Conservation (phyloP, 768 basidiomycete species). For the Favolaschia claudopus region DNA sequence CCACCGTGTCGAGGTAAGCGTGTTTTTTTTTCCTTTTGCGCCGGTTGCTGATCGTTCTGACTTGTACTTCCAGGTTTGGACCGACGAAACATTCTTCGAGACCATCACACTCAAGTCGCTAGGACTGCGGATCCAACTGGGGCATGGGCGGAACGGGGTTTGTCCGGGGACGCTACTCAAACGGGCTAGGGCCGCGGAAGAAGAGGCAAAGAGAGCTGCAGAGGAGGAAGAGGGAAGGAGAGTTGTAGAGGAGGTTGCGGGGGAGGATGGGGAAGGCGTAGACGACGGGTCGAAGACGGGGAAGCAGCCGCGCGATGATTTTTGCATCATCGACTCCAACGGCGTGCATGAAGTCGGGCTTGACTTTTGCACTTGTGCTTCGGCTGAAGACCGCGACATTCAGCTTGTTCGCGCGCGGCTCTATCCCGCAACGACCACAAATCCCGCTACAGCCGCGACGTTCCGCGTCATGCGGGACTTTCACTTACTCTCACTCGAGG, state of each 20-base stretch:
- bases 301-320: background rate
- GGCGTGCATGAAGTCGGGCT: slow-evolving; percentile 21
- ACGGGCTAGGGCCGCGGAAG: background rate
- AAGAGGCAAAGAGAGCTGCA: background rate
- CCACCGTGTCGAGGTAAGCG: too few species aligned
- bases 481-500: slow-evolving; percentile 17
- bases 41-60: too few species aligned
- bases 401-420: slow-evolving; percentile 13
- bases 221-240: too few species aligned
- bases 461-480: slow-evolving; percentile 9
- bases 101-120: background rate
- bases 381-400: background rate
- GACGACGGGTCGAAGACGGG: too few species aligned
- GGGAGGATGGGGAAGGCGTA: too few species aligned
- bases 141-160: background rate
- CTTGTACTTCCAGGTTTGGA: too few species aligned
- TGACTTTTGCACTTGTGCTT: slow-evolving; percentile 22
- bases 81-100: background rate
- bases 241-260: too few species aligned
- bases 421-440: slow-evolving; percentile 20
- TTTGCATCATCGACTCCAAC: slow-evolving; percentile 6
- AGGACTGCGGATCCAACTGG: slow-evolving; percentile 7
- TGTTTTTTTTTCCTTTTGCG: too few species aligned
- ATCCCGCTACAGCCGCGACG: slow-evolving; percentile 15
- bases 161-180: background rate